Conservation (phyloP, 345 rosid species). For the Corchorus olitorius region DNA sequence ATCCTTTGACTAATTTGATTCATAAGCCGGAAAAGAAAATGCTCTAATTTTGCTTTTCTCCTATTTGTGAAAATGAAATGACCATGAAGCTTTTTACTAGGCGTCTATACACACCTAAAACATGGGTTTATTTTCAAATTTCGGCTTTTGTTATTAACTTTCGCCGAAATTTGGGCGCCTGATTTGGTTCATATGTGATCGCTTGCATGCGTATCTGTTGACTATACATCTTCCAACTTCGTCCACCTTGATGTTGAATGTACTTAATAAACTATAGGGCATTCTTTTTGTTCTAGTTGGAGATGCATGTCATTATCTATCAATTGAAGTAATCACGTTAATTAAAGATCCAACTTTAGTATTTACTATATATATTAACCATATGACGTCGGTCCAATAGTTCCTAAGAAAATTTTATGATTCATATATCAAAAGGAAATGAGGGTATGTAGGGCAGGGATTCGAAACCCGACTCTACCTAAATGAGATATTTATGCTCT, state of each 20-base stretch:
- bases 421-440: too few species aligned
- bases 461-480: too few species aligned
- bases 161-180: background rate
- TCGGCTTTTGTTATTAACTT: background rate
- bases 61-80: background rate
- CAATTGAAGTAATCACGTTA: background rate
- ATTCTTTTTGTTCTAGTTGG: background rate
- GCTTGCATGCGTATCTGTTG: background rate
- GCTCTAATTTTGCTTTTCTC: background rate
- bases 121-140: background rate
- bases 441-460: too few species aligned
- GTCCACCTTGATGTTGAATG: background rate
- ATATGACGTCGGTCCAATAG: too few species aligned
- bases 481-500: too few species aligned
- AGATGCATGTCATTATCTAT: background rate
- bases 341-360: background rate
- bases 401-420: too few species aligned
- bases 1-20: background rate
- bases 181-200: background rate
- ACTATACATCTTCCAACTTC: conserved; percentile 7
- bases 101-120: conserved; percentile 3
- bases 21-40: background rate
- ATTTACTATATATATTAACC: background rate
- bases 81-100: background rate
- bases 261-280: background rate